phyloP scores from a whole-genome alignment of 805 yeast species.

The Isabelozyma gotoi region DNA sequence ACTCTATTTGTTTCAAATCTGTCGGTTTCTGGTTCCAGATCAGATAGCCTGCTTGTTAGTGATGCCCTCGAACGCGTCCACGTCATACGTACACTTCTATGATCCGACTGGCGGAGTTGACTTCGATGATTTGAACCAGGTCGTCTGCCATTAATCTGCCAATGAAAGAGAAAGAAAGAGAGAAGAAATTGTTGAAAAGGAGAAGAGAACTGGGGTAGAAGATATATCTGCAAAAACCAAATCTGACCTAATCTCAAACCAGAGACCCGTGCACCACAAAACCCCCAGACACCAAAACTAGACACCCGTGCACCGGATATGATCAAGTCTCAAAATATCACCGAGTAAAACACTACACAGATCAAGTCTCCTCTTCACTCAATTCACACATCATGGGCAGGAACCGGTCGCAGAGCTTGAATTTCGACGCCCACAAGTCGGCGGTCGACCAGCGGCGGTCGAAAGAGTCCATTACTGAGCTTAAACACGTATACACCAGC shows the following conservation, averaged over 20 bases:
- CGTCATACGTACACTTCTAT: neutral
- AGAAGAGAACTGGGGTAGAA: no score
- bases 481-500: conserved; percentile 35
- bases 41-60: neutral
- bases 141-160: neutral
- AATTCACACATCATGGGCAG: conserved; percentile 12
- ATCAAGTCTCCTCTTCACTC: no score
- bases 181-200: no score
- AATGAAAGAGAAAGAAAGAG: neutral
- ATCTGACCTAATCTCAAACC: no score
- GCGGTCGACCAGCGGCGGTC: conserved; percentile 14
- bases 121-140: neutral
- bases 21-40: neutral
- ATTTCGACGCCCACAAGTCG: conserved; percentile 16
- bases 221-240: no score
- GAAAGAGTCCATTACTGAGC: conserved; percentile 30
- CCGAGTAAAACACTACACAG: no score
- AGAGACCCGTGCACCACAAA: no score
- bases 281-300: no score
- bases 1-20: neutral
- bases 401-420: conserved; percentile 22
- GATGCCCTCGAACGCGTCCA: neutral
- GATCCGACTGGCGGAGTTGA: neutral
- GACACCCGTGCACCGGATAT: no score
- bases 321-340: no score